A percentile compares a stretch with the other conserved stretches of the same genome.
Conservation (phyloP, 352 stramenopile species). For the Blastocystis sp. region DNA sequence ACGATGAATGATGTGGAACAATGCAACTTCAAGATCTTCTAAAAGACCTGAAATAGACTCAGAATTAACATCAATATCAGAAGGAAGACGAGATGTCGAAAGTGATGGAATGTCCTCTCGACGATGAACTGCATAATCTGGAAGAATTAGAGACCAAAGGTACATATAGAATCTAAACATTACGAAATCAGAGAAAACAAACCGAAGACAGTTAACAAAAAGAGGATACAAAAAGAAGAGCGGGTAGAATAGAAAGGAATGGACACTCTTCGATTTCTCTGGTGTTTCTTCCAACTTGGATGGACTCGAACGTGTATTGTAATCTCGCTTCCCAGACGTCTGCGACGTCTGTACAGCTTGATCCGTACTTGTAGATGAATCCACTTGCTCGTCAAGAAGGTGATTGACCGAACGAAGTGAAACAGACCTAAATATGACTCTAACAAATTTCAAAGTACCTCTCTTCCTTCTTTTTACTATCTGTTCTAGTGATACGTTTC, state of each 20-base stretch:
- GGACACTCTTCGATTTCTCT: neutral
- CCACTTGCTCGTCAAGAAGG: neutral
- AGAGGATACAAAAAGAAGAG: conserved; percentile 11
- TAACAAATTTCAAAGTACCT: neutral
- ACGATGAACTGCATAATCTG: conserved; percentile 7
- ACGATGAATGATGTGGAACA: conserved; percentile 28
- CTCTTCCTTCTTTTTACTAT: neutral
- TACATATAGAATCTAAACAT: conserved; percentile 17
- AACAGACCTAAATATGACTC: neutral
- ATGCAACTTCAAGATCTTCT: conserved; percentile 8
- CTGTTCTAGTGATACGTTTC: neutral
- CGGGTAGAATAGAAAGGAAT: conserved; percentile 26
- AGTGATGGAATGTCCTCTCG: neutral
- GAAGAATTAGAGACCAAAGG: conserved; percentile 39
- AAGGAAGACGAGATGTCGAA: conserved; percentile 16
- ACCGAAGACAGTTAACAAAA: neutral
- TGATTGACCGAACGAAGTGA: conserved; percentile 1
- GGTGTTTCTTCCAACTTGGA: conserved; percentile 1
- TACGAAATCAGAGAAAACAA: neutral
- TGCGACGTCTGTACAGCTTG: neutral
- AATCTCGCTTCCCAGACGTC: neutral
- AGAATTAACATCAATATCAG: conserved; percentile 41
- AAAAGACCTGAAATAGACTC: conserved; percentile 40
- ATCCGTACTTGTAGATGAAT: too few relatives aligned
- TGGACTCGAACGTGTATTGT: neutral